Conservation (phyloP, 202 grass and related monocot species). For the Dendrocalamus latiflorus region DNA sequence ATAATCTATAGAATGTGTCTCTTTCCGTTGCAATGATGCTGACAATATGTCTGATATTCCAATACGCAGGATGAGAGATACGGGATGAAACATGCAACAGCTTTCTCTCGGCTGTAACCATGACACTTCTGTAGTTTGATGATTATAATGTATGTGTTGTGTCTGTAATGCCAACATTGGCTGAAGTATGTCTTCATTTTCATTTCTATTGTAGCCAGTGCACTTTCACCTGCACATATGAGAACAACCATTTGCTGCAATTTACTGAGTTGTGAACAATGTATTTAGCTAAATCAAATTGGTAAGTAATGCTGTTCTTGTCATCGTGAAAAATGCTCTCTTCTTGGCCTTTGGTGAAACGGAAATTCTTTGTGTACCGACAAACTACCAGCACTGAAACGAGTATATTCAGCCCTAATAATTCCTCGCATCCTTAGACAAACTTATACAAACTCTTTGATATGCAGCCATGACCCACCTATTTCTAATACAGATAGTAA, state of each 20-base stretch:
- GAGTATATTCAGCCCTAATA: background rate
- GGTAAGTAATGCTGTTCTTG: background rate
- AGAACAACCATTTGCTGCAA: background rate
- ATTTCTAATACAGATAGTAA: background rate
- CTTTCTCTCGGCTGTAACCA: background rate
- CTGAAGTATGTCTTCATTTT: background rate
- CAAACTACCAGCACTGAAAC: background rate
- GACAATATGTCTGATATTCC: background rate
- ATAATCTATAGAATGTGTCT: background rate
- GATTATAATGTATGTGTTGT: background rate
- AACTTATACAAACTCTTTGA: background rate
- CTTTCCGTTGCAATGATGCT: background rate
- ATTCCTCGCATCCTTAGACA: background rate
- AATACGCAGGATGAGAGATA: background rate
- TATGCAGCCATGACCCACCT: background rate
- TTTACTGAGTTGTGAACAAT: slow-evolving; percentile 9
- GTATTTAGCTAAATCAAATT: background rate
- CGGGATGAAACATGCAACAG: background rate
- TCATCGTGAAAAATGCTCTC: background rate
- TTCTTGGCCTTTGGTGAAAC: background rate
- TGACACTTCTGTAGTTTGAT: background rate
- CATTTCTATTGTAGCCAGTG: background rate
- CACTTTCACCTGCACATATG: background rate
- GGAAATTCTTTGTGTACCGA: background rate
- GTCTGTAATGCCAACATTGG: background rate